Evolutionary conservation across 2,329 filamentous ascomycete species (phyloP).

Genomic region (Alternaria sp.): DNA sequence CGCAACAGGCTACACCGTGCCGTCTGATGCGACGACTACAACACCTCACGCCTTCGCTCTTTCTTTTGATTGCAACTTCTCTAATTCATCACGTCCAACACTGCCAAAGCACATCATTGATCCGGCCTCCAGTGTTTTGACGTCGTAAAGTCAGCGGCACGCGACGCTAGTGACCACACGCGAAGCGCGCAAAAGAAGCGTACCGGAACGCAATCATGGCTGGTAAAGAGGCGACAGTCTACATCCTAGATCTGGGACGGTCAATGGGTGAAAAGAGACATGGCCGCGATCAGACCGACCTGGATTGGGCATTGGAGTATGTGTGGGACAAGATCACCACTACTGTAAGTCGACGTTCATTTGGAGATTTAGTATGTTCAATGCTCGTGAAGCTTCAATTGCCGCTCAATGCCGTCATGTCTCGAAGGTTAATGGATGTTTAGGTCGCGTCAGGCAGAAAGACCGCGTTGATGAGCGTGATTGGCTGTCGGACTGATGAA

Average conservation of each 20-base stretch:
- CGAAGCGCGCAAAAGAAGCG: neutral
- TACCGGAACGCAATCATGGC: constrained; percentile 67
- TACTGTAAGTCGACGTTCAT: constrained; percentile 62
- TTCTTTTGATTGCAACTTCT: neutral
- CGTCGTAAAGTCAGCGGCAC: neutral
- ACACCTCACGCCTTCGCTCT: neutral
- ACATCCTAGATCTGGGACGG: constrained; percentile 84
- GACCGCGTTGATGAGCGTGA: constrained; percentile 75
- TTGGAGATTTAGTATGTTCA: constrained; percentile 26
- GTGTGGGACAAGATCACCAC: constrained; percentile 91
- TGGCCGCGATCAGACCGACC: constrained; percentile 76
- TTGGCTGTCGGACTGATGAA: constrained; percentile 79
- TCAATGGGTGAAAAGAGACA: constrained; percentile 79
- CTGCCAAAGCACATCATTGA: neutral
- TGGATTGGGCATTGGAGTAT: constrained; percentile 90
- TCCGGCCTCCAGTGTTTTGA: neutral
- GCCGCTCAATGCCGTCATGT: neutral
- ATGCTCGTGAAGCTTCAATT: neutral
- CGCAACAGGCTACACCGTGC: constrained; percentile 4
- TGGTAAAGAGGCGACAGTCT: constrained; percentile 90
- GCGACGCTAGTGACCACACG: neutral
- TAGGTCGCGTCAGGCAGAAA: constrained; percentile 72
- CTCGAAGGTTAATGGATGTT: neutral
- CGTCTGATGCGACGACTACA: neutral
- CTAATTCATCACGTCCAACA: neutral